Evolutionary conservation across 805 yeast species (phyloP), one percentile per base, ranked within the genome.

Genomic region (Yamadazyma philogaea): DNA sequence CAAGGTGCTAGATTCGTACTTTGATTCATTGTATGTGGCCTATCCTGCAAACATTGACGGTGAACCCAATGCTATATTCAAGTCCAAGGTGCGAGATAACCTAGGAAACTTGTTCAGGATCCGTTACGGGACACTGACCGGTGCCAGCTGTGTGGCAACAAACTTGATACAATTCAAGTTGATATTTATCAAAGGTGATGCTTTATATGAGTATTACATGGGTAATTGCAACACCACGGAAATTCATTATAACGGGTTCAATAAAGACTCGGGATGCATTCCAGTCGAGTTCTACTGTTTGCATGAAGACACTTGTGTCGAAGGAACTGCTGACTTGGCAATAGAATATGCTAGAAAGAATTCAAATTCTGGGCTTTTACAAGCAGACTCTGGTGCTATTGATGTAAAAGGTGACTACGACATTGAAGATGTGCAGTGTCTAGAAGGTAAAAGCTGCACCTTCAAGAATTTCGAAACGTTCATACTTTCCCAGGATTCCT

Each of bases 161-260:
- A 32, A 44, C 22, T 24, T 47, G 24, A 39, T 47, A 19, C 51
- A 47, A 27, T 44, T 47, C 37, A 47, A 42, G 28, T 30, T 47
- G 32, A 18, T 42, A 2, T 47, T 47, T 22, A 32, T 17, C 20
- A 39, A 43, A 24, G 30, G 22, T 3, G 36, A 28, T 19, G 35
- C 22, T 15, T 33, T 47, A 12, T 47, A 43, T 22, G 39, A 38
- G n/a, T 47, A 47, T 26, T 44, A 39, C 33, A 30, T 47, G 19
- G 51, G 48, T 7, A 47, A 47, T 42, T 47, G 51, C 31, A 42
- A 47, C 27, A 18, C 31, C 10, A 20, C 48, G 2, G 46, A 44
- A 20, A 11, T 44, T 5, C 19, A n/a, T 21, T 42, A 43, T 28
- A 43, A 43, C 16, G 38, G 38, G 2, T 47, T 47, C 28, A 24